These are phyloP conservation scores for Neonectria sp. DNA, from an alignment of 2,329 filamentous ascomycete genomes.

Conservation along the genomic window DNA sequence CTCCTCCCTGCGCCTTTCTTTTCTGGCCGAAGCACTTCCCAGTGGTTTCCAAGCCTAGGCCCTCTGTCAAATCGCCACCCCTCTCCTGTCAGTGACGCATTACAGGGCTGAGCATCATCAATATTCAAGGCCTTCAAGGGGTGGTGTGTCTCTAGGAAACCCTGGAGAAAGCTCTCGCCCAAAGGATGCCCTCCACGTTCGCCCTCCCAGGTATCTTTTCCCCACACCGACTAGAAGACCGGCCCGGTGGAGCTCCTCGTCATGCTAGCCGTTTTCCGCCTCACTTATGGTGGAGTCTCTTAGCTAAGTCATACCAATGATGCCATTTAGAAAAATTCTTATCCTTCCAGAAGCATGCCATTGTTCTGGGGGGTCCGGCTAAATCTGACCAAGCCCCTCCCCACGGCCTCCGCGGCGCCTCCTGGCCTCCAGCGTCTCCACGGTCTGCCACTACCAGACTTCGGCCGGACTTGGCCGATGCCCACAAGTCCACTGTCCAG, in stretches of 20 bases:
- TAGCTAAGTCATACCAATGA: constrained; percentile 36
- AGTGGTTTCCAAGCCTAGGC: background rate
- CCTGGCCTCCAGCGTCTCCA: constrained; percentile 37
- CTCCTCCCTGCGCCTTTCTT: background rate
- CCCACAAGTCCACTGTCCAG: constrained; percentile 15
- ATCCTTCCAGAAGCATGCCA: constrained; percentile 51
- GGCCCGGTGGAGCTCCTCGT: constrained; percentile 46
- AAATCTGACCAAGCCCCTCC: constrained; percentile 41
- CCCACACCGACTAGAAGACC: constrained; percentile 49
- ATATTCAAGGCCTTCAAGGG: background rate
- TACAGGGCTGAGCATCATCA: constrained; percentile 12
- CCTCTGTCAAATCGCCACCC: constrained; percentile 1
- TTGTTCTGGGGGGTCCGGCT: constrained; percentile 37
- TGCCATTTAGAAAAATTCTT: constrained; percentile 46
- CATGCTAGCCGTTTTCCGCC: constrained; percentile 37
- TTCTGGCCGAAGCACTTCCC: background rate
- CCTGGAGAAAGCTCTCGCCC: constrained; percentile 38
- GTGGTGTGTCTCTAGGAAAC: constrained; percentile 49
- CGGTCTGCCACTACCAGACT: constrained; percentile 29
- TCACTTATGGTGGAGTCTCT: constrained; percentile 30
- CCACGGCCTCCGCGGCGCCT: constrained; percentile 32
- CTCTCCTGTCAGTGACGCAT: background rate
- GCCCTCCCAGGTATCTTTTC: constrained; percentile 47
- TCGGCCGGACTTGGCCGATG: constrained; percentile 49
- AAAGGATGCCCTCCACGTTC: constrained; percentile 14